Evolutionary conservation across 768 basidiomycete species (phyloP), one percentile per base, ranked within the genome.

Genomic region (Lyophyllum shimeji): DNA sequence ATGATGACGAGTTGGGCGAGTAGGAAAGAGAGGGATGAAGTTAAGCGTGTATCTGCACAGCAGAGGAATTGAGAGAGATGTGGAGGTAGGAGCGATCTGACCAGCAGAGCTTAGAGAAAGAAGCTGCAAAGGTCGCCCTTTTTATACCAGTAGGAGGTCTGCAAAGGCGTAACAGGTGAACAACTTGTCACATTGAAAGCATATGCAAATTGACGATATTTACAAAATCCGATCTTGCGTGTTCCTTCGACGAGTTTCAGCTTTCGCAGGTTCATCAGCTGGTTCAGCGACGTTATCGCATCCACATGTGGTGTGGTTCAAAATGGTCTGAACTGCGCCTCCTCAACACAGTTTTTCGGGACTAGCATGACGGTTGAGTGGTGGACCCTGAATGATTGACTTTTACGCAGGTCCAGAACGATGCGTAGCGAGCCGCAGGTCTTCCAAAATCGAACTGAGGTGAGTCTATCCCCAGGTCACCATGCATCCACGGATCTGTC

Each of bases 101-200:
- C 56, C 56, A 52, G 56, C 56, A 57, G 56, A 57, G 31, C 46
- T 31, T 47, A 24, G 21, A 25, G 43, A 44, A 47, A 42, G 2
- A 8, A n/a, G 15, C 17, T 31, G 20, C 15, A 23, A 11, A 20
- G 2, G 11, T 21, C 25, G 39, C 23, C 39, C 39, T 20, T 18
- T 50, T 50, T 49, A 54, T 53, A 46, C 43, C n/a, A 17, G 15
- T 5, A 3, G 6, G 34, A 37, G 29, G 29, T 29, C 29, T 9
- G 9, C 4, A 4, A 4, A 29, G 29, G 29, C 29, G 29, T 29
- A 29, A 29, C 29, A 29, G 4, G 29, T 29, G 29, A 9, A 29
- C 9, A 6, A 12, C 34, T n/a, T 8, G 15, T 37, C 34, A 37
- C 34, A 13, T 37, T 13, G 15, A 17, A 37, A 17, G 11, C 34